A percentile compares a stretch with the other conserved stretches of the same genome.
Conservation (phyloP, 2,329 filamentous ascomycete species). For the Coniochaeta ligniaria region DNA sequence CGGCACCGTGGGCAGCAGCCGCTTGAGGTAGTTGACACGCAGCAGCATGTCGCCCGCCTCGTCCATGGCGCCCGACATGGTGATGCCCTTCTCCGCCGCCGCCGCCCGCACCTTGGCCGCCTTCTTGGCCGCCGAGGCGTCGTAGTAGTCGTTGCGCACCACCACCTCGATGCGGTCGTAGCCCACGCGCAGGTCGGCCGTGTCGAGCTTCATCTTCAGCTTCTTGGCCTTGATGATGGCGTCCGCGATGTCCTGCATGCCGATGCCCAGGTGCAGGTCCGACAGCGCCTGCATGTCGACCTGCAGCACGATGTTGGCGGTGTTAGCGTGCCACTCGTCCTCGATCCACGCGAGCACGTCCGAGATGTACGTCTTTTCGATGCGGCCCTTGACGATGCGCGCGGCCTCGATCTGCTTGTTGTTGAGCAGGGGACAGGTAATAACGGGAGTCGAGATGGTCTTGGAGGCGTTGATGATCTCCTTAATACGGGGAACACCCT, state of each 20-base stretch:
- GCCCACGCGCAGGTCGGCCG: slow-evolving; percentile 56
- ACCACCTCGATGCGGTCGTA: slow-evolving; percentile 64
- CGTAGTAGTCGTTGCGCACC: slow-evolving; percentile 49
- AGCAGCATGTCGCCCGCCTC: slow-evolving; percentile 61
- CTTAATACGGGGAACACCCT: slow-evolving; percentile 99
- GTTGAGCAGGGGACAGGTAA: slow-evolving; percentile 77
- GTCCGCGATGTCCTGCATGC: slow-evolving; percentile 61
- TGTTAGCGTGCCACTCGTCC: slow-evolving; percentile 76
- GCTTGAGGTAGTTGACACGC: slow-evolving; percentile 78
- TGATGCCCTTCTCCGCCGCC: slow-evolving; percentile 31
- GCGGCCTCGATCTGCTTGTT: slow-evolving; percentile 69
- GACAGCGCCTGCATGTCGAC: slow-evolving; percentile 74
- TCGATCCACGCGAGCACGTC: slow-evolving; percentile 78
- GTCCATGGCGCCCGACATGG: slow-evolving; percentile 20
- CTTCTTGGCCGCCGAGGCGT: slow-evolving; percentile 39
- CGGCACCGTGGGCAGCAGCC: slow-evolving; percentile 71
- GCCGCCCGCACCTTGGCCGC: slow-evolving; percentile 37
- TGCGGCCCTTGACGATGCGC: slow-evolving; percentile 84
- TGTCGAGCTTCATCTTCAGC: slow-evolving; percentile 73
- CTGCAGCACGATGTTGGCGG: slow-evolving; percentile 70
- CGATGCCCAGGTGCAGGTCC: slow-evolving; percentile 75
- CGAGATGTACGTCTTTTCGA: slow-evolving; percentile 87
- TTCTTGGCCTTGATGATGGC: slow-evolving; percentile 79
- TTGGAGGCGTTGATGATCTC: slow-evolving; percentile 99
- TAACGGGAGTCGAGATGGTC: slow-evolving; percentile 87